Conservation (phyloP, 1,139 yeast genomes). For the Chernovozyma aurita region DNA sequence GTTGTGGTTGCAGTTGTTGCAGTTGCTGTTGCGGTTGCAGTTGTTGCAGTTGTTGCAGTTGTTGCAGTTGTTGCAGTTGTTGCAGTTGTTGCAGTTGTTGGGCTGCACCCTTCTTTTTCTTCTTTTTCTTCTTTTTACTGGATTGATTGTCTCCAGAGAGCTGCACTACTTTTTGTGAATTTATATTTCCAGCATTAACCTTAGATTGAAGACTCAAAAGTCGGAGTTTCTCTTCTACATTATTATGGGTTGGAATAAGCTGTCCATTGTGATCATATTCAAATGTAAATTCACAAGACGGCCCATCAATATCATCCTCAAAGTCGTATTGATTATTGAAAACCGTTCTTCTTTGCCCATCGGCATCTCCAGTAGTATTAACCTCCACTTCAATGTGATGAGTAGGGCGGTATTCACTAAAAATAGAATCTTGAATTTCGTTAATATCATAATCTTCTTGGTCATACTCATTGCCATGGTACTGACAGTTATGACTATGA, state of each 20-base stretch:
- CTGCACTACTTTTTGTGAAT: slow-evolving; percentile 9
- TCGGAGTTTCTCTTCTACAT: slow-evolving; percentile 37
- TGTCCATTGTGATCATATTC: slow-evolving; percentile 43
- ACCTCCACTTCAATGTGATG: slow-evolving; percentile 44
- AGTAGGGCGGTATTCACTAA: slow-evolving; percentile 25
- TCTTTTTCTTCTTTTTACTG: slow-evolving; percentile 8
- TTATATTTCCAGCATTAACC: slow-evolving; percentile 4
- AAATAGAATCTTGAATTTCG: slow-evolving; percentile 26
- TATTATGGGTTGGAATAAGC: slow-evolving; percentile 37
- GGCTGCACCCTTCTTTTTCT: slow-evolving; percentile 5
- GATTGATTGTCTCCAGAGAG: slow-evolving; percentile 11
- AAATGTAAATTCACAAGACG: slow-evolving; percentile 42
- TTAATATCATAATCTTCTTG: slow-evolving; percentile 39
- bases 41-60: too few relatives aligned
- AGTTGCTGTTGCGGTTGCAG: too few relatives aligned
- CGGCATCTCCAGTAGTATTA: slow-evolving; percentile 23
- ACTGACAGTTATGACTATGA: not conserved
- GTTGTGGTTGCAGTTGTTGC: not conserved
- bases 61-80: too few relatives aligned
- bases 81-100: not conserved
- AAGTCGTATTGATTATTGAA: slow-evolving; percentile 11
- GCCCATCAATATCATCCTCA: slow-evolving; percentile 23
- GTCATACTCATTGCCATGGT: slow-evolving; percentile 11
- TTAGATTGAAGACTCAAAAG: slow-evolving; percentile 20
- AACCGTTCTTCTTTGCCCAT: slow-evolving; percentile 11